Conservation (phyloP, 805 yeast genomes). For the Torulaspora gathmanii region DNA sequence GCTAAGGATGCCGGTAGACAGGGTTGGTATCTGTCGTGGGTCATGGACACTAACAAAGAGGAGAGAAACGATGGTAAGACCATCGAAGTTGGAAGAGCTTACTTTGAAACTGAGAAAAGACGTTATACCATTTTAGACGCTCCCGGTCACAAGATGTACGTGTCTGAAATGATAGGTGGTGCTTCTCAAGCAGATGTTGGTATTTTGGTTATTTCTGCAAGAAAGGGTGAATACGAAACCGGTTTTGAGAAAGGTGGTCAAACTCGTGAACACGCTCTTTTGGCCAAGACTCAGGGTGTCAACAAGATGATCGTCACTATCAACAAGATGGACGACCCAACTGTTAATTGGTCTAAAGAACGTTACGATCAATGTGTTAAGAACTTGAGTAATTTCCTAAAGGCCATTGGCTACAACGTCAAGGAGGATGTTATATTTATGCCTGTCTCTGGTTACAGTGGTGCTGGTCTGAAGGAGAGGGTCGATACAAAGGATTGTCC, state of each 20-base stretch:
- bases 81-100: slow-evolving; percentile 97
- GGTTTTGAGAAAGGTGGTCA: slow-evolving; percentile 99
- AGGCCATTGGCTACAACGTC: slow-evolving; percentile 79
- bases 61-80: slow-evolving; percentile 99
- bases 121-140: slow-evolving; percentile 98
- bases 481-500: slow-evolving; percentile 68
- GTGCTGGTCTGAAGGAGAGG: slow-evolving; percentile 91
- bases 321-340: slow-evolving; percentile 98
- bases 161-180: slow-evolving; percentile 99
- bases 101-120: slow-evolving; percentile 95
- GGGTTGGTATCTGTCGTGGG: slow-evolving; percentile 99
- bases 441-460: slow-evolving; percentile 98
- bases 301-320: slow-evolving; percentile 89
- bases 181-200: slow-evolving; percentile 99
- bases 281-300: slow-evolving; percentile 98
- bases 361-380: slow-evolving; percentile 93
- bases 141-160: slow-evolving; percentile 99
- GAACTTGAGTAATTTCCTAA: slow-evolving; percentile 72
- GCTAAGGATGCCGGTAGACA: slow-evolving; percentile 99
- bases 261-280: slow-evolving; percentile 94
- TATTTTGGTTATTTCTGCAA: slow-evolving; percentile 91
- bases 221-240: slow-evolving; percentile 99
- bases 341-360: slow-evolving; percentile 92
- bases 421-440: slow-evolving; percentile 83
- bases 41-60: slow-evolving; percentile 98